Evolutionary conservation across 1,284 basidiomycete species (phyloP), one percentile per base, ranked within the genome.

Genomic region (Cryptococcus sp.): DNA sequence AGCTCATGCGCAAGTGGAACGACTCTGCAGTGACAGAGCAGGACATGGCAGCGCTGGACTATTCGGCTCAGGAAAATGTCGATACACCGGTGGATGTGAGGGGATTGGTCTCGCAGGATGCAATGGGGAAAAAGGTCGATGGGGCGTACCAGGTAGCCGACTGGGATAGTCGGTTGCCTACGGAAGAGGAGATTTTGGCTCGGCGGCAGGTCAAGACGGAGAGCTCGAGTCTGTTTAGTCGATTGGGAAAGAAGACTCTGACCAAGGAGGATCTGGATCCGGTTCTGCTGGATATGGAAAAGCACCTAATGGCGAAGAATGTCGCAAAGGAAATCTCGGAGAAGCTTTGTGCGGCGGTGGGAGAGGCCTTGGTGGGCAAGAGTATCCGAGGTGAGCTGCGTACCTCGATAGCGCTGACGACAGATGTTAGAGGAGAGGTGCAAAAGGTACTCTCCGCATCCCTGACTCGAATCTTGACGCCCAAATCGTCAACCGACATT

Each of bases 231-330:
- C 77, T 94, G 49, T 88, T 95, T 71, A 82, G 87, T 0, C 79
- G 89, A 24, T 75, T 98, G 52, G 87, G 75, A 10, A 66, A 85
- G 21, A 93, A 91, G 71, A 79, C 84, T 2, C 76, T 99, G 38
- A 87, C 86, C 0, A 80, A 86, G 50, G 78, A 82, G 36, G 93
- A 97, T 68, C 74, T 98, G 34, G 81, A 82, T 54, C 93, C 94
- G 5, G 89, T 95, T 0, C 72, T 98, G 22, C 84, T 86, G 38
- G 87, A 84, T 19, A 98, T 98, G 92, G 91, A 94, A 68, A 87
- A 92, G 56, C 94, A 97, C 70, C 78, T 98, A 41, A 97, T 97
- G 87, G 84, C 87, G 74, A 98, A 98, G 78, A 99, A 99, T 63
- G 95, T 99, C 2, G 95, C 95, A 6, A 87, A 83, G 70, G 90